A percentile compares a stretch with the other conserved stretches of the same genome.
These are phyloP conservation scores for Fragaria vesca DNA, from an alignment of 306 rosid species.

Conservation along the genomic window DNA sequence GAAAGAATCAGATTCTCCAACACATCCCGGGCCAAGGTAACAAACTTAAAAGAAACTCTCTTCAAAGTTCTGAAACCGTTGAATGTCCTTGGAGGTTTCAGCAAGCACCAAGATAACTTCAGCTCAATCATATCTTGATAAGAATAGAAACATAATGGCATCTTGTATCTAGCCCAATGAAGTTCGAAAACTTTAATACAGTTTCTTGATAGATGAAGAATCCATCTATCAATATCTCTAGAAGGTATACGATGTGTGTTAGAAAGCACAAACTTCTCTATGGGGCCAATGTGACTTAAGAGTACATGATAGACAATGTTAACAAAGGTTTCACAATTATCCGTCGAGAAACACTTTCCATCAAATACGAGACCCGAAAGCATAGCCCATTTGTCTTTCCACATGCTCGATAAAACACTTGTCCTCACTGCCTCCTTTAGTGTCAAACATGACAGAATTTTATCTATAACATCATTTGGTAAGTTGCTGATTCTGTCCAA, in stretches of 20 bases:
- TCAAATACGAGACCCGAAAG: slow-evolving; percentile 51
- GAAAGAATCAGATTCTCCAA: background rate
- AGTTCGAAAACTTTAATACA: slow-evolving; percentile 40
- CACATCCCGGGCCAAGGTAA: slow-evolving; percentile 45
- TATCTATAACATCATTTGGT: slow-evolving; percentile 42
- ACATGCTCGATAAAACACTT: slow-evolving; percentile 54
- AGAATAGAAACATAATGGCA: slow-evolving; percentile 45
- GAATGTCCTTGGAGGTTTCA: slow-evolving; percentile 48
- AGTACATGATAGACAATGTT: slow-evolving; percentile 53
- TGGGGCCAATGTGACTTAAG: slow-evolving; percentile 47
- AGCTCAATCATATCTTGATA: slow-evolving; percentile 47
- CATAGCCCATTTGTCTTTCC: slow-evolving; percentile 57
- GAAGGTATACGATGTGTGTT: slow-evolving; percentile 22
- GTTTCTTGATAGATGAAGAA: slow-evolving; percentile 45
- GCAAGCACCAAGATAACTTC: slow-evolving; percentile 47
- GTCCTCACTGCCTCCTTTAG: slow-evolving; percentile 56
- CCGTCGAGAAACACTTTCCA: slow-evolving; percentile 21
- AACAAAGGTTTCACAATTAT: slow-evolving; percentile 29
- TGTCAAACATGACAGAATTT: slow-evolving; percentile 43
- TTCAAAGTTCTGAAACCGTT: slow-evolving; percentile 50
- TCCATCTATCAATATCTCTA: slow-evolving; percentile 52
- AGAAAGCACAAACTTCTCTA: slow-evolving; percentile 39
- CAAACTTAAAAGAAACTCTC: slow-evolving; percentile 41
- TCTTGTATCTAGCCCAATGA: slow-evolving; percentile 21
- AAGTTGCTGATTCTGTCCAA: slow-evolving; percentile 46